A percentile compares a stretch with the other conserved stretches of the same genome.
Evolutionary conservation across 169 alveolate species (phyloP).

Genomic region (Neospora caninum): DNA sequence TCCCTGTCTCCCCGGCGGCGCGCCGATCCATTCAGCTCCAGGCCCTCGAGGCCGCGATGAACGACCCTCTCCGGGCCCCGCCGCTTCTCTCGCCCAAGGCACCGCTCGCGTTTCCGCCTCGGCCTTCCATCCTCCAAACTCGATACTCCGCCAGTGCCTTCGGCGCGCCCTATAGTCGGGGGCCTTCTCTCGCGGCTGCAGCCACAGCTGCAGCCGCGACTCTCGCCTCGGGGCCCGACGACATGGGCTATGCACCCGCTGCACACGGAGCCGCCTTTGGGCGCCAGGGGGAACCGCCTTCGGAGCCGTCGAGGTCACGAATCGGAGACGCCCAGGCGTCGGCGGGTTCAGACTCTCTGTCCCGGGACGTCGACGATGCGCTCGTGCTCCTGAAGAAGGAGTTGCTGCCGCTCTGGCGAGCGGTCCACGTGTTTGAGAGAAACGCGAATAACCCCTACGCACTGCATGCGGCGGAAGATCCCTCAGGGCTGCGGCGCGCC

Average conservation of each 20-base stretch:
- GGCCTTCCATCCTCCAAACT: background rate
- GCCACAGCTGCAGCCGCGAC: slow-evolving; percentile 23
- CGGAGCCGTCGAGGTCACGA: background rate
- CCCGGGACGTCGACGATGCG: background rate
- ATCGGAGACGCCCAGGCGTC: background rate
- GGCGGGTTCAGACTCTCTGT: background rate
- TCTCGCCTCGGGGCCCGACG: background rate
- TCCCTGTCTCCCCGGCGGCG: background rate
- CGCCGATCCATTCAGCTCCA: background rate
- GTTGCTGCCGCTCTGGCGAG: slow-evolving; percentile 31
- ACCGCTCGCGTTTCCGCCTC: background rate
- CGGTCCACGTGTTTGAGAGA: slow-evolving; percentile 21
- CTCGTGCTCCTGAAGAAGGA: background rate
- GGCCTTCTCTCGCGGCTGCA: background rate
- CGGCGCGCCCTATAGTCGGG: background rate
- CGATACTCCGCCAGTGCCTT: background rate
- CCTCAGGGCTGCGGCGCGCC: background rate
- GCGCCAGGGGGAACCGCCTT: background rate
- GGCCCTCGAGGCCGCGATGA: background rate
- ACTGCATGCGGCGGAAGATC: background rate
- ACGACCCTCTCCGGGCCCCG: background rate
- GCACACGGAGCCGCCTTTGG: background rate
- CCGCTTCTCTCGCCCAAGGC: background rate
- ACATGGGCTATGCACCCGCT: background rate
- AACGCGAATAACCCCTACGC: slow-evolving; percentile 14